Percentiles rank a stretch among this genome's conserved stretches.
Conservation (phyloP, 805 yeast genomes). For the Sugiyamaella americana region DNA sequence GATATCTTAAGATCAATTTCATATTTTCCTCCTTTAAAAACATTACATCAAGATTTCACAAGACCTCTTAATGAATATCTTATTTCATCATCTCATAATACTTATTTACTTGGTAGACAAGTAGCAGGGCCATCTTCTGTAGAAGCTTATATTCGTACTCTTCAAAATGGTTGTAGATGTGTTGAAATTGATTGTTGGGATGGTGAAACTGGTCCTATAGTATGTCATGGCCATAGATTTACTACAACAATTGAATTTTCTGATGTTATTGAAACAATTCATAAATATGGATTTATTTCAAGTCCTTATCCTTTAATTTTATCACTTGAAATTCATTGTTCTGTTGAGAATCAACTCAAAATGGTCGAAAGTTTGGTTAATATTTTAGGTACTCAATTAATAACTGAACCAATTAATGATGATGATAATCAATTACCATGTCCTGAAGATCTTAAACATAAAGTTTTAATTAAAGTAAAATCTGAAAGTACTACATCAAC, state of each 20-base stretch:
- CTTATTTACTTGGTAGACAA: slow-evolving; percentile 84
- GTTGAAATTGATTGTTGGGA: slow-evolving; percentile 97
- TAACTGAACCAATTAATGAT: slow-evolving; percentile 36
- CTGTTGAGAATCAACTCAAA: slow-evolving; percentile 55
- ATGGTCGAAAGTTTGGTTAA: slow-evolving; percentile 49
- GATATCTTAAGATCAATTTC: slow-evolving; percentile 34
- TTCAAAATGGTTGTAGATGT: slow-evolving; percentile 90
- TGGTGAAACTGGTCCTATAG: slow-evolving; percentile 72
- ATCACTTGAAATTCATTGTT: slow-evolving; percentile 82
- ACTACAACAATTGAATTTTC: slow-evolving; percentile 65
- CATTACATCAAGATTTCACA: slow-evolving; percentile 38
- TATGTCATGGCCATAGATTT: slow-evolving; percentile 82
- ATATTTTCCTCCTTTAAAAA: slow-evolving; percentile 19
- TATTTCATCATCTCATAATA: slow-evolving; percentile 92
- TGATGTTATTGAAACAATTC: slow-evolving; percentile 65
- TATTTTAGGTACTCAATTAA: slow-evolving; percentile 53
- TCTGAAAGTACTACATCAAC: slow-evolving; percentile 34
- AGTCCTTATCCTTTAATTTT: slow-evolving; percentile 81
- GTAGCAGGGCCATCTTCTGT: slow-evolving; percentile 81
- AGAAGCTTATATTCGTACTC: slow-evolving; percentile 79
- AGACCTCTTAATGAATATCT: slow-evolving; percentile 78
- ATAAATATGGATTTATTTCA: slow-evolving; percentile 82
- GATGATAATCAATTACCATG: slow-evolving; percentile 48
- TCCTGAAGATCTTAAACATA: slow-evolving; percentile 66
- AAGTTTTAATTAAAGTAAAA: slow-evolving; percentile 73